Evolutionary conservation across 495 filamentous ascomycete genomes (phyloP).

Genomic region (Massariosphaeria phaeospora): DNA sequence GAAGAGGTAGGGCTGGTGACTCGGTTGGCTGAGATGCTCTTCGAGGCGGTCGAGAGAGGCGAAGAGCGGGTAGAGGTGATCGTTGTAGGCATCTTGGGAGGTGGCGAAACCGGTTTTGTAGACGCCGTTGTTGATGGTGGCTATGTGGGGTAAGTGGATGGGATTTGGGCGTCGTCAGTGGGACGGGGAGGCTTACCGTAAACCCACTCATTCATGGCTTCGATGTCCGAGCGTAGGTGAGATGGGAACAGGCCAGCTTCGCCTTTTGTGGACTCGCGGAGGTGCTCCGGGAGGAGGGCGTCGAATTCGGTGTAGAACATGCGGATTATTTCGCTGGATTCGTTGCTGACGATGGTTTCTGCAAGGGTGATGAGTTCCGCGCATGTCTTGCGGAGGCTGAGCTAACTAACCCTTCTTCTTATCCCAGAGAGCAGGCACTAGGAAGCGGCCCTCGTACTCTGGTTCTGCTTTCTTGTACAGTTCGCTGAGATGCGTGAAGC

Average conservation of each 20-base stretch:
- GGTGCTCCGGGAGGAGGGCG: conserved; percentile 43
- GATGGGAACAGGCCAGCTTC: conserved; percentile 54
- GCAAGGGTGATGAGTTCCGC: background rate
- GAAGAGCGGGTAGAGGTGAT: conserved; percentile 62
- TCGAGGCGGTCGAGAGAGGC: conserved; percentile 65
- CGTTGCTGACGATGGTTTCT: conserved; percentile 41
- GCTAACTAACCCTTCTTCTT: conserved; percentile 47
- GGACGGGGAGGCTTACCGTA: too few relatives aligned
- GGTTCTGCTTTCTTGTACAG: conserved; percentile 59
- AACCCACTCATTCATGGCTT: conserved; percentile 71
- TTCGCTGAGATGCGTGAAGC: conserved; percentile 55
- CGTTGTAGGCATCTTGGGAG: conserved; percentile 71
- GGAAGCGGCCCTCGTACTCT: conserved; percentile 55
- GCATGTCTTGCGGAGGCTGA: too few relatives aligned
- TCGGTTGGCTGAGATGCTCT: conserved; percentile 49
- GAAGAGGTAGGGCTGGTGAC: conserved; percentile 59
- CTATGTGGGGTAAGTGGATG: too few relatives aligned
- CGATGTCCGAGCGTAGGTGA: conserved; percentile 51
- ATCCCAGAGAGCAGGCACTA: conserved; percentile 61
- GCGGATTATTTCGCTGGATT: conserved; percentile 39
- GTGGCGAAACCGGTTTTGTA: conserved; percentile 70
- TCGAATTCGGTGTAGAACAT: conserved; percentile 49
- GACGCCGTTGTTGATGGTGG: conserved; percentile 81
- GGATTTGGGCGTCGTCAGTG: too few relatives aligned
- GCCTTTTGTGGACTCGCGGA: conserved; percentile 45